Percentiles rank a stretch among this genome's conserved stretches.
These are phyloP conservation scores for Lanmaoa pseudosensibilis DNA, from an alignment of 768 basidiomycete species.

Conservation along the genomic window DNA sequence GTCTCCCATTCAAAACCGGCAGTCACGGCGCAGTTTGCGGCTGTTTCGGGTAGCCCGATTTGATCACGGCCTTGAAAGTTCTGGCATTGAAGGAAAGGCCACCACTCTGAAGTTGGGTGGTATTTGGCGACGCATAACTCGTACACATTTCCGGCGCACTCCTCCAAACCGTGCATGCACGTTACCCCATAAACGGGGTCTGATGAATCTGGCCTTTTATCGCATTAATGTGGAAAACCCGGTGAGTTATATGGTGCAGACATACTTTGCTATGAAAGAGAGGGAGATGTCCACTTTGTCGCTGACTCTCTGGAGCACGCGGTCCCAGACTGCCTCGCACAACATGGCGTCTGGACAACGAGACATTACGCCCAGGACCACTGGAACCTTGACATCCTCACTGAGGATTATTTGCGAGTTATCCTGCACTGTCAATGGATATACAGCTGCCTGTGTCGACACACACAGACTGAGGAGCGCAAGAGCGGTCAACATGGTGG, in stretches of 20 bases:
- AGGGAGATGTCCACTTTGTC: constrained; percentile 69
- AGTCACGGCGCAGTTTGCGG: constrained; percentile 61
- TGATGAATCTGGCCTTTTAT: constrained; percentile 55
- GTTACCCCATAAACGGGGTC: constrained; percentile 74
- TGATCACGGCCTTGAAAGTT: constrained; percentile 60
- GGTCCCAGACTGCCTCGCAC: constrained; percentile 77
- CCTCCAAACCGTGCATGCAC: constrained; percentile 77
- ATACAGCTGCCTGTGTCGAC: constrained; percentile 12
- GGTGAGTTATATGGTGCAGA: constrained; percentile 14
- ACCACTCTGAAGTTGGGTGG: constrained; percentile 59
- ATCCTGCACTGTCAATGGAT: constrained; percentile 25
- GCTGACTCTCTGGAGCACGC: constrained; percentile 60
- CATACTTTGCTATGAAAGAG: constrained; percentile 74
- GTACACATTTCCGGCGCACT: constrained; percentile 89
- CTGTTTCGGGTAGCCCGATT: constrained; percentile 66
- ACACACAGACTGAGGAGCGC: constrained; percentile 18
- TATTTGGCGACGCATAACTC: constrained; percentile 79
- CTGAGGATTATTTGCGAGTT: constrained; percentile 8
- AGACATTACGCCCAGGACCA: constrained; percentile 63
- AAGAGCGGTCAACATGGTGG: constrained; percentile 25
- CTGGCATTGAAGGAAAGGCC: constrained; percentile 81
- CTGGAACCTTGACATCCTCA: constrained; percentile 44
- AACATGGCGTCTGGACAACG: constrained; percentile 80
- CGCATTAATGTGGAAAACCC: constrained; percentile 10
- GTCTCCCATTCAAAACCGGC: constrained; percentile 69